Base-by-base conservation (phyloP, 768 basidiomycete species). In the Asterophora parasitica region DNA sequence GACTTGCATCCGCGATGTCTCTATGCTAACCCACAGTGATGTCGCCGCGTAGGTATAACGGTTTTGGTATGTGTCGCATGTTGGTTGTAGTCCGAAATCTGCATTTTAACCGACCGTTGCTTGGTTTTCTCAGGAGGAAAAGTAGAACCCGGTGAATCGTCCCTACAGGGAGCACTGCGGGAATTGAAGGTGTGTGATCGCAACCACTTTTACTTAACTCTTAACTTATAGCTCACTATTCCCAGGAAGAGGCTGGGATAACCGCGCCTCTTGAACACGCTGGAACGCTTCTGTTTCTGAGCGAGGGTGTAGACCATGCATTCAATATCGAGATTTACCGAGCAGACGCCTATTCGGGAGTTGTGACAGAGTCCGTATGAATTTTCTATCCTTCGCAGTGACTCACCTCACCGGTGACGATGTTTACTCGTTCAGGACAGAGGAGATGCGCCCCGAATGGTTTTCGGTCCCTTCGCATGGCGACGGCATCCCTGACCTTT, bases 371-470 rank as follows among this genome's bases (percentile, higher is more conserved):
- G 92, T 91, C 65, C 52, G 79, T 7, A 4, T 49, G 44, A 48
- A n/a, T 33, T 50, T 35, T 37, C 19, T 39, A 4, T 7, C 39
- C n/a, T 33, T 42, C 23, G 23, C 23, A 6, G 23, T 23, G 50
- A 9, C 20, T 19, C 31, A 7, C 19, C 33, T 51, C 16, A 43
- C 48, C 17, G 27, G 32, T 32, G 17, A 38, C 23, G 30, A 36
- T 17, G 31, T 13, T n/a, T 43, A 46, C 8, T 36, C 9, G 31
- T n/a, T 1, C 51, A 93, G 91, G 57, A 81, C 86, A 0, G 90
- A 93, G 27, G 92, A 94, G 61, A 94, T 94, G 91, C 74, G 73
- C 15, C 92, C 92, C 0, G 61, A 81, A 57, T 94, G 91, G 91
- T 92, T 89, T 60, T 65, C 74, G 12, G 55, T 74, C 17, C 48